phyloP scores from a whole-genome alignment of 257 asterid genomes.

The Solanum phureja region DNA sequence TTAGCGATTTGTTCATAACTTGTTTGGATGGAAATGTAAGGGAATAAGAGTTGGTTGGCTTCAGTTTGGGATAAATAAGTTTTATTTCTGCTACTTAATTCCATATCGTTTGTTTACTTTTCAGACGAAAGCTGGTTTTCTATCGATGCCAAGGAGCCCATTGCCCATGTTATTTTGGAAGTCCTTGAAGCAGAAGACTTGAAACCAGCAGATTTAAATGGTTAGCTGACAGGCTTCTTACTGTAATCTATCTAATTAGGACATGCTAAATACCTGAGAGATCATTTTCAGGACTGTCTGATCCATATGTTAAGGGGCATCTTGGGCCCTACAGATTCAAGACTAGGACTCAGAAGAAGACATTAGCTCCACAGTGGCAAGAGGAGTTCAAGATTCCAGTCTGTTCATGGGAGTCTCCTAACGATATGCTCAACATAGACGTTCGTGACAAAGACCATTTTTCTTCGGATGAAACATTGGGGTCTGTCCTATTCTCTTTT shows the following conservation, averaged over 20 bases:
- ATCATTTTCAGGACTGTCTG: constrained; percentile 74
- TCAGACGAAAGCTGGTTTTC: constrained; percentile 38
- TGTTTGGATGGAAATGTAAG: neutral
- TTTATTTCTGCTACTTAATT: neutral
- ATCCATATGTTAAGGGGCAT: constrained; percentile 84
- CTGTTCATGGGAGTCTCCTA: constrained; percentile 73
- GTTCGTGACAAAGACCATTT: constrained; percentile 78
- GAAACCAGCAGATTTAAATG: constrained; percentile 88
- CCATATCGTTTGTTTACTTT: neutral
- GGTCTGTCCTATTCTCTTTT: constrained; percentile 34
- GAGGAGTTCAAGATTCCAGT: constrained; percentile 94
- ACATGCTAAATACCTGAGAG: neutral
- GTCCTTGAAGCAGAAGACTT: constrained; percentile 82
- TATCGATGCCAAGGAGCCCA: constrained; percentile 48
- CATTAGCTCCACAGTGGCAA: constrained; percentile 81
- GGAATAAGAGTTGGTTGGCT: neutral
- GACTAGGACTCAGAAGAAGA: constrained; percentile 68
- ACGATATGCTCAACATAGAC: constrained; percentile 51
- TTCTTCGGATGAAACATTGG: constrained; percentile 61
- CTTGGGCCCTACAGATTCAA: constrained; percentile 84
- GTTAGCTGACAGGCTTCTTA: constrained; percentile 16
- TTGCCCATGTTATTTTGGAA: constrained; percentile 54
- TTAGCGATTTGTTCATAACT: neutral
- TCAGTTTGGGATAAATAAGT: neutral
- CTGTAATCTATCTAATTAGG: neutral